Base-by-base conservation (phyloP, 768 basidiomycete species). In the Hypsizygus marmoreus region DNA sequence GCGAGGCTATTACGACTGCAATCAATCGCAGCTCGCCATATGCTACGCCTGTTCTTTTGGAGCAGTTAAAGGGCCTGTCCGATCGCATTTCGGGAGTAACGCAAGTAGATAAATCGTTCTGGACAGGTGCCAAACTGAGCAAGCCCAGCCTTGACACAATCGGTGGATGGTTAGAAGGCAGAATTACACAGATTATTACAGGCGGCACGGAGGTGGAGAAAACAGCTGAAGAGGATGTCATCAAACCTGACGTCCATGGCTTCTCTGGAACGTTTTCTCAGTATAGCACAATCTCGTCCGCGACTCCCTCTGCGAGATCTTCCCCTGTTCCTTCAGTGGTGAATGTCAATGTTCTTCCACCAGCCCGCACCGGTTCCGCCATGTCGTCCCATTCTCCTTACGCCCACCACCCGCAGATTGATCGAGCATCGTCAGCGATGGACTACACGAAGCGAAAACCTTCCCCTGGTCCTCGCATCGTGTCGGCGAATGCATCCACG, bases 141-240 rank as follows among this genome's bases (percentile, higher is more conserved):
- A 93, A 95, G 57, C 94, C 97, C 2, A 95, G 90, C 49, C 75
- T 98, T 35, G 94, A 97, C 62, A 86, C 84, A 25, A 82, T 98
- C 38, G 89, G 94, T 20, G 86, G 84, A 33, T 97, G 94, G 87
- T 75, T 98, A 19, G 95, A 93, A 67, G 88, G 90, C 10, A 81
- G 88, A 13, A 81, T 99, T 59, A 92, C 92, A 12, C 95, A 95
- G 61, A 85, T 99, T 55, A 93, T 99, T 49, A 91, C 95, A 7
- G 97, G 95, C 2, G 94, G 97, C 40, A 79, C 74, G n/a, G 88
- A 88, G 29, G 62, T 70, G 8, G 69, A 71, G 12, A 65, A 77
- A 9, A 58, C 63, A 5, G 64, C 63, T 10, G 72, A 67, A 28
- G 72, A 72, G 25, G 65, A 72, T 5, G 40, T 55, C 1, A 60